phyloP scores from a whole-genome alignment of 176 grass and related monocot species.

The Hordeum marinum region DNA sequence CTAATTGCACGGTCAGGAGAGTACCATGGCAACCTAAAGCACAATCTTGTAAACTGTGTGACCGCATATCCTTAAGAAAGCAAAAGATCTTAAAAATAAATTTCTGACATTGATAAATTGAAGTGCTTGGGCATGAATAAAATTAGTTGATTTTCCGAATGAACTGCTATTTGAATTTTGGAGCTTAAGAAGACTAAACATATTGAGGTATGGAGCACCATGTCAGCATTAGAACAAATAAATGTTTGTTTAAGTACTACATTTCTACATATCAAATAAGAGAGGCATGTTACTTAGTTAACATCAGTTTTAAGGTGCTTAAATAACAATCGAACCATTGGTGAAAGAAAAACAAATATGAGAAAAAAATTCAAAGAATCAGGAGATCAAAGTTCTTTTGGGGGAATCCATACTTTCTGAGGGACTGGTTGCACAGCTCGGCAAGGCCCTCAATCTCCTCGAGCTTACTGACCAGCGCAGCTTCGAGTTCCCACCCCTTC shows the following conservation, averaged over 20 bases:
- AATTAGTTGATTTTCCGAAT: background rate
- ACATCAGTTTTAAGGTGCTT: background rate
- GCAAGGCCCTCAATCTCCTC: slow-evolving; percentile 50
- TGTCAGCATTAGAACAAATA: background rate
- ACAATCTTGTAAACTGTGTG: background rate
- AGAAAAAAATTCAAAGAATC: background rate
- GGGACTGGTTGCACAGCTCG: slow-evolving; percentile 64
- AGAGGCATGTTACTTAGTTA: background rate
- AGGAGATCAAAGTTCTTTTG: background rate
- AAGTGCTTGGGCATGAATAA: background rate
- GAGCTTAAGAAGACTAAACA: background rate
- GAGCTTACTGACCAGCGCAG: slow-evolving; percentile 38
- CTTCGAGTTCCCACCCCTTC: slow-evolving; percentile 79
- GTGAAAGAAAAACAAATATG: background rate
- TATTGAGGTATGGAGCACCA: background rate
- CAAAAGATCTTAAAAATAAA: background rate
- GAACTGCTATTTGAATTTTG: background rate
- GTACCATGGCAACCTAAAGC: background rate
- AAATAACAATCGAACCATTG: background rate
- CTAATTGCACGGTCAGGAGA: background rate
- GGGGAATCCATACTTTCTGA: slow-evolving; percentile 52
- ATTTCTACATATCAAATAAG: background rate
- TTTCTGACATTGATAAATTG: no score
- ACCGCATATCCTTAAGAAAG: background rate
- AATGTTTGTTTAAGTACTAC: background rate